Evolutionary conservation across 305 asterid genomes (phyloP).

Genomic region (Caryopteris hybrid): DNA sequence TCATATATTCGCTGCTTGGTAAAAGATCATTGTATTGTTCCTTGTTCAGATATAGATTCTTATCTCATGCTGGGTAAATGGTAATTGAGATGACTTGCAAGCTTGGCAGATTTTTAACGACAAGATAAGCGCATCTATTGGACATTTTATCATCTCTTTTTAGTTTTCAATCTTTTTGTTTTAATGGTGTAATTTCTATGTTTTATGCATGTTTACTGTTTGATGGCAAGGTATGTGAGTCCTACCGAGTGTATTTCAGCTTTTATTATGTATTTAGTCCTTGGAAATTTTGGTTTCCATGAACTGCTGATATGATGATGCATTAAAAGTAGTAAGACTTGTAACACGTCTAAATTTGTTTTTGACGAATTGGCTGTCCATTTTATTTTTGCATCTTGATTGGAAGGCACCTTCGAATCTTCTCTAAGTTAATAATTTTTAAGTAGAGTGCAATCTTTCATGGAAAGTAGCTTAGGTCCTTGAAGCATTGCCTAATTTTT

Average conservation of each 20-base stretch:
- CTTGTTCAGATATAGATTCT: no score
- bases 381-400: neutral
- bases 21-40: no score
- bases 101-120: no score
- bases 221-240: neutral
- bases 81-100: no score
- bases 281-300: neutral
- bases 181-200: neutral
- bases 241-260: neutral
- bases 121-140: no score
- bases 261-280: neutral
- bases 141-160: neutral
- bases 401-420: neutral
- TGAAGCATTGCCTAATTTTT: no score
- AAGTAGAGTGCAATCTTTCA: neutral
- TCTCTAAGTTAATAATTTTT: neutral
- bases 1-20: no score
- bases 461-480: neutral
- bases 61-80: no score
- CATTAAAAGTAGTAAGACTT: neutral
- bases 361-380: neutral
- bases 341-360: neutral
- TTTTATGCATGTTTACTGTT: neutral
- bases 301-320: neutral
- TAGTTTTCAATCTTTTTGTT: neutral